Evolutionary conservation across 495 filamentous ascomycete genomes (phyloP), one percentile per base, ranked within the genome.

Genomic region (Schizothecium vesticola): DNA sequence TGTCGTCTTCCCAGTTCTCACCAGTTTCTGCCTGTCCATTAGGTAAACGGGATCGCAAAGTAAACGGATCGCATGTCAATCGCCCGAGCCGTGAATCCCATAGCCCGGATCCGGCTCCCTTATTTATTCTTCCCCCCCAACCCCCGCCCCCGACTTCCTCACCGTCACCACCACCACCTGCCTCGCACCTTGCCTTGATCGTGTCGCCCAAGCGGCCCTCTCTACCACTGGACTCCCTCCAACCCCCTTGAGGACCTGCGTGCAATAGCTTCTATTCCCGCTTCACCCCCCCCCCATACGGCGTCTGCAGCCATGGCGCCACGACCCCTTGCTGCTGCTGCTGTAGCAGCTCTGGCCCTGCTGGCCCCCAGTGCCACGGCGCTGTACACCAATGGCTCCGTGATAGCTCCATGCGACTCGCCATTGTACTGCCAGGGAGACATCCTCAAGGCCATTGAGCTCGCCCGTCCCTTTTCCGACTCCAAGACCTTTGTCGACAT

Each of bases 401-500:
- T 79, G 31, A 79, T 78, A 55, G 75, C 81, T 3, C 81, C 82
- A 21, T 85, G 82, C 66, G 82, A 85, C 66, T 84, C 81, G 31
- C 80, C 81, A 12, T 66, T 85, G 26, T 85, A 85, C 67, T 85
- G 82, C 70, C 75, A 78, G 23, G 82, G 82, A 28, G 82, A 84
- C 6, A 72, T 85, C 43, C 73, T 85, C 21, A 78, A 79, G 61
- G 78, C 80, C 25, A 78, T 85, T 64, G 78, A 85, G 73, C 75
- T 84, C 11, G 82, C 82, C 8, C 75, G 65, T 11, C 82, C 82
- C 24, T 85, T 85, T 67, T 70, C 75, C 16, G 82, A 85, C 73
- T 83, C 81, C 60, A 85, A 85, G 76, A 84, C 81, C 25, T 85
- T 83, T 61, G 82, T 85, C 59, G 82, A 85, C 72, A 76, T 85